These are phyloP conservation scores for Pleurotus tuber-regium DNA, from an alignment of 768 basidiomycete genomes.

Conservation along the genomic window DNA sequence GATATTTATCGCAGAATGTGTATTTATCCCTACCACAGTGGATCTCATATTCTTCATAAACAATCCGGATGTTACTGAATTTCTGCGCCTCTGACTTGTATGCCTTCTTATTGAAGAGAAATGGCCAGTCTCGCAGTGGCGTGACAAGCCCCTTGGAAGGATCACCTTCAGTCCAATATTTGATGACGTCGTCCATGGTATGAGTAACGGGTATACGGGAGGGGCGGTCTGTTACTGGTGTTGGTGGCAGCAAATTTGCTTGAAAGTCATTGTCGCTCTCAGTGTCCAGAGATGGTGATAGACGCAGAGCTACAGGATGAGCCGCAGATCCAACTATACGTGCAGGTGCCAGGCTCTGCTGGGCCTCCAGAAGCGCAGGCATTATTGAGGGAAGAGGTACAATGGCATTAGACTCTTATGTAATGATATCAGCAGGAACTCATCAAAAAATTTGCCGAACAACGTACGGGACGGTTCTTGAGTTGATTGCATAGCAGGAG, in stretches of 20 bases:
- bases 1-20: conserved; percentile 8
- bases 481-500: not conserved
- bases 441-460: not conserved
- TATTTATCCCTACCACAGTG: conserved; percentile 9
- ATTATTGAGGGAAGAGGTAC: not conserved
- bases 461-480: not conserved
- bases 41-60: conserved; percentile 5
- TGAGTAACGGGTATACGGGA: conserved; percentile 17
- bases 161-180: conserved; percentile 16
- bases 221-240: no score
- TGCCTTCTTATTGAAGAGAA: conserved; percentile 8
- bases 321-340: not conserved
- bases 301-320: not conserved
- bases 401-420: not conserved
- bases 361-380: not conserved
- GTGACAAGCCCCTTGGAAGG: conserved; percentile 13
- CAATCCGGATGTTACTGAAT: conserved; percentile 5
- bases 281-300: not conserved
- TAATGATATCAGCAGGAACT: not conserved
- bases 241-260: not conserved
- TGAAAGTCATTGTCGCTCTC: not conserved
- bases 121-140: conserved; percentile 16
- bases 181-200: conserved; percentile 17
- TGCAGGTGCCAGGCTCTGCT: not conserved
- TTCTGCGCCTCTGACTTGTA: conserved; percentile 14